Percentiles rank a stretch among this genome's conserved stretches.
Conservation (phyloP, 371 early-diverging fungal genomes). For the Syncephalastrum contaminatum region DNA sequence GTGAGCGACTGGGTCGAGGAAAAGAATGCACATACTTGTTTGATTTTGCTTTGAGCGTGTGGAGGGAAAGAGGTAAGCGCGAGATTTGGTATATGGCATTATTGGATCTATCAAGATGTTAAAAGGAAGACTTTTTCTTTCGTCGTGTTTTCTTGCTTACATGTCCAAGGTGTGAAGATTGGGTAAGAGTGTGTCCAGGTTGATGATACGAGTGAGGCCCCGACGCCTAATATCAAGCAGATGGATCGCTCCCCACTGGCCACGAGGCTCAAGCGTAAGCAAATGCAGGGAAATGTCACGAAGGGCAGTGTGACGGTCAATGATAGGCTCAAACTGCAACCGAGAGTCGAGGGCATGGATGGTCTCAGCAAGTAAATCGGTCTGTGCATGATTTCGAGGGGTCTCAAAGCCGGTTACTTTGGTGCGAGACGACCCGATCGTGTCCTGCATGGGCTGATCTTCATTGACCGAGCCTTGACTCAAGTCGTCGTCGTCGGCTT, state of each 20-base stretch:
- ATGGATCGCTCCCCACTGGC: conserved; percentile 31
- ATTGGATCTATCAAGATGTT: conserved; percentile 25
- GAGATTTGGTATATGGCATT: conserved; percentile 32
- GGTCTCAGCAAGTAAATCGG: neutral
- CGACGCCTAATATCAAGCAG: conserved; percentile 32
- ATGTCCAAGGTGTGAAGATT: conserved; percentile 28
- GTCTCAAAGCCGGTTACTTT: no score
- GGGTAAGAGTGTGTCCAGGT: conserved; percentile 25
- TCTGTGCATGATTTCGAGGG: no score
- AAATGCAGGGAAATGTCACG: conserved; percentile 12
- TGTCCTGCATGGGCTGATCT: no score
- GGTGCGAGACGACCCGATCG: no score
- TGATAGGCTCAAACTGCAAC: conserved; percentile 9
- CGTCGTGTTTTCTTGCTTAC: conserved; percentile 16
- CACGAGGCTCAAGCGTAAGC: conserved; percentile 9
- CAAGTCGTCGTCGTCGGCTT: no score
- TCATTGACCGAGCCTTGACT: no score
- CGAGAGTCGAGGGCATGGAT: neutral
- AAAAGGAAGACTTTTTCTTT: neutral
- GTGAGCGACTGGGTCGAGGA: neutral
- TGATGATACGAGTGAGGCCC: conserved; percentile 14
- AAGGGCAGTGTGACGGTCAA: conserved; percentile 12
- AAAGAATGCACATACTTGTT: conserved; percentile 25
- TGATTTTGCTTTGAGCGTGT: conserved; percentile 28
- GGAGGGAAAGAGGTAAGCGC: conserved; percentile 28